Evolutionary conservation across 331 rosid genomes (phyloP).

Genomic region (Cucumis variabilis): DNA sequence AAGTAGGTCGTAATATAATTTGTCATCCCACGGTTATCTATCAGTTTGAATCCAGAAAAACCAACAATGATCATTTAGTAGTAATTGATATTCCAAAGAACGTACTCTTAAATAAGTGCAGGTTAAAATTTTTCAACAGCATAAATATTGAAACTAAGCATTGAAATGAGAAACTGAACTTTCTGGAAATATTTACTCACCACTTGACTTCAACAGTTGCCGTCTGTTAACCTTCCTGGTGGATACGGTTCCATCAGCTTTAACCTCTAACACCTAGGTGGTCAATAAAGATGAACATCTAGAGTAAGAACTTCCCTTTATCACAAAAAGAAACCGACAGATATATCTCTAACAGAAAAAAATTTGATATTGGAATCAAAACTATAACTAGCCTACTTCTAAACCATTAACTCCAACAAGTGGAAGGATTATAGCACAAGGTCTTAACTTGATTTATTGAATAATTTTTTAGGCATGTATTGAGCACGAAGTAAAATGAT

Average conservation of each 20-base stretch:
- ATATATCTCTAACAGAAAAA: background rate
- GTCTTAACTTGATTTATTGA: background rate
- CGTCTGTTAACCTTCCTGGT: constrained; percentile 91
- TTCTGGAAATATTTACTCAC: constrained; percentile 50
- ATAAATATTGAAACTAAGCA: background rate
- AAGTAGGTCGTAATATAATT: background rate
- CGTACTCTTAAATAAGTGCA: background rate
- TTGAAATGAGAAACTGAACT: background rate
- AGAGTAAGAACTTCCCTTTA: constrained; percentile 15
- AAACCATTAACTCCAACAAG: background rate
- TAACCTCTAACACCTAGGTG: constrained; percentile 88
- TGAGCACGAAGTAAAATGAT: no score
- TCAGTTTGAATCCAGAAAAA: background rate
- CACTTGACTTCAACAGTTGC: constrained; percentile 90
- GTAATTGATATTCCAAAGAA: background rate
- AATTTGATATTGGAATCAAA: background rate
- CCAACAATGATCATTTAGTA: background rate
- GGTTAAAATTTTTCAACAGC: background rate
- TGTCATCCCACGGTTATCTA: background rate
- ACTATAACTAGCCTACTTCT: background rate
- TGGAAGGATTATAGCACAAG: constrained; percentile 14
- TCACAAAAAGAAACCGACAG: background rate
- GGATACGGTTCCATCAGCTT: constrained; percentile 64
- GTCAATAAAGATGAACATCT: background rate
- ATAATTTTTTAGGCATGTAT: no score